Evolutionary conservation across 495 filamentous ascomycete species (phyloP), one percentile per base, ranked within the genome.

Genomic region (Penicillium canescens): DNA sequence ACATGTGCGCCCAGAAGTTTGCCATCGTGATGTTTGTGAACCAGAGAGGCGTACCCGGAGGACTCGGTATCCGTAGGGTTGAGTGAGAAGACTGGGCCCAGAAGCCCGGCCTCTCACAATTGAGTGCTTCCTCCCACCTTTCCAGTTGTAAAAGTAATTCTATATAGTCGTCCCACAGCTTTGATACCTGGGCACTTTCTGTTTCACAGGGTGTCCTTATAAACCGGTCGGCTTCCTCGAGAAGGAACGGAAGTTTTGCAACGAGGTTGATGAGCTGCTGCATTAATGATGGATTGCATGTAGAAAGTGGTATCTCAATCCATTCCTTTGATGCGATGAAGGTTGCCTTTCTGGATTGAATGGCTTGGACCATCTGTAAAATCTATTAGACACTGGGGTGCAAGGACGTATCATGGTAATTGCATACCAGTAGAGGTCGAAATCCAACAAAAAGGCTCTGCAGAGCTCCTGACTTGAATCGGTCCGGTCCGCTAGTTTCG

Each of bases 401-500:
- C 16, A 46, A 33, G 5, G 9, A 21, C 12, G 10, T 26, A 57
- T 52, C 52, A 46, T 8, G 7, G 24, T 31, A 21, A 7, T 10
- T 23, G 42, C 62, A 12, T 53, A 72, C 72, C 40, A 73, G 35
- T 12, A 66, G 52, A 6, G 69, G 69, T 12, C 71, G 57, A 18
- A 72, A 66, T 14, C 65, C 71, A 4, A 68, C 56, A 44, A 74
- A 74, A 4, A 76, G 47, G 43, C 57, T 57, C 43, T 76, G 71
- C 1, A 61, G 44, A 14, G 63, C 50, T 3, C 68, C 72, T 9
- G 43, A 56, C 4, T 41, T 39, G 39, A 60, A 68, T 6, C 33
- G 20, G 33, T 61, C 58, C 1, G 70, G 67, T 9, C 60, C 50
- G 24, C 66, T 61, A 12, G 54, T 42, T 34, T 64, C 57, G 31